Base-by-base conservation (phyloP, 129 eudicot species). In the Apium graveolens region DNA sequence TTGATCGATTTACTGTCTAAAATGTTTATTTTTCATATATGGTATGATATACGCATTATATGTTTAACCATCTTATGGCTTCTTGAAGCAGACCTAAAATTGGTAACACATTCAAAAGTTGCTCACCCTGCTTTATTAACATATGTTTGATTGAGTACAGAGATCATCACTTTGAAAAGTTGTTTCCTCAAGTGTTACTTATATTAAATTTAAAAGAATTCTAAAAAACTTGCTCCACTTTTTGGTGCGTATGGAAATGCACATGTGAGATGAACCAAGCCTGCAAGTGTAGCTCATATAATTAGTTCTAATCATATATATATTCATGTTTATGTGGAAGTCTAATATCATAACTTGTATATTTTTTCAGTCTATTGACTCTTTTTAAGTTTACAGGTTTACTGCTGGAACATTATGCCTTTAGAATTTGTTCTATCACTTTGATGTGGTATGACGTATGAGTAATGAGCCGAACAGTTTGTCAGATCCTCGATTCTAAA, bases 351-450 rank as follows among this genome's bases (percentile, higher is more conserved):
- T 5, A 24, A 20, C 12, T 38, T 20, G 26, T 69, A 43, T 26
- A 43, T 17, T 26, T 73, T 73, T 43, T 4, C 24, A 73, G 55
- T 21, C 46, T 27, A 26, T n/a, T 26, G 43, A 43, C 57, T 12
- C 18, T 18, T 43, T 42, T n/a, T 5, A 43, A 31, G 21, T 79
- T n/a, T 86, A 37, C 81, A 95, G 98, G 97, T 95, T 95, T 80
- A 91, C 2, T 35, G 3, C 37, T 1, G 3, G 37, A 97, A 95
- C 78, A 95, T 95, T 83, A 91, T 91, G 98, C 96, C 90, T 78
- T 91, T 96, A 0, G 98, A 95, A 82, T 95, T 95, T 63, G 98
- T 90, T 85, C 97, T 95, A 81, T 95, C 98, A 31, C 82, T 91
- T 39, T 84, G 98, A 82, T 95, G 98, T 7, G 81, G 79, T 4